Conservation (phyloP, 2,329 filamentous ascomycete genomes). For the Microcyclospora tardicrescens region DNA sequence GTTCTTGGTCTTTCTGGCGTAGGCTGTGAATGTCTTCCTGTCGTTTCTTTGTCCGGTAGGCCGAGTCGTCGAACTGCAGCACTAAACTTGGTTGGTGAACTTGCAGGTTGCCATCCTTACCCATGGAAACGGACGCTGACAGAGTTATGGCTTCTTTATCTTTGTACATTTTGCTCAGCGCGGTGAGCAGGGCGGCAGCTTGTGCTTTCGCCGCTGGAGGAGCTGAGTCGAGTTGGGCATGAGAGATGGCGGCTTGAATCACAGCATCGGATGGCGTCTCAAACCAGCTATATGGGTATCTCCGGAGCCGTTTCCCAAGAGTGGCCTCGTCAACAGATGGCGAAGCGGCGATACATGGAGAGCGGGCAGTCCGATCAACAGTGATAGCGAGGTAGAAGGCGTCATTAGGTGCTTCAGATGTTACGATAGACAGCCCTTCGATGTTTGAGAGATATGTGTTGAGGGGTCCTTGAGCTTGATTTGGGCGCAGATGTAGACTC, state of each 20-base stretch:
- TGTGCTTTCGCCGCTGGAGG: conserved; percentile 30
- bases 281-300: conserved; percentile 51
- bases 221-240: conserved; percentile 41
- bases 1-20: conserved; percentile 39
- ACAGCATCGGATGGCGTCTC: conserved; percentile 27
- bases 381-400: conserved; percentile 46
- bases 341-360: conserved; percentile 52
- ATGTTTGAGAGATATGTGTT: conserved; percentile 18
- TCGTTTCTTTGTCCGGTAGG: conserved; percentile 48
- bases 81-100: conserved; percentile 42
- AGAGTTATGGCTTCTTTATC: conserved; percentile 54
- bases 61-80: conserved; percentile 59
- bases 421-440: conserved; percentile 12
- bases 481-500: conserved; percentile 13
- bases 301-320: conserved; percentile 33
- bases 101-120: conserved; percentile 22
- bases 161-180: conserved; percentile 47
- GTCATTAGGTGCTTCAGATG: conserved; percentile 16
- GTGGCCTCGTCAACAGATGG: conserved; percentile 34
- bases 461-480: conserved; percentile 14
- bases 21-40: conserved; percentile 48
- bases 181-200: conserved; percentile 38
- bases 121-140: conserved; percentile 37
- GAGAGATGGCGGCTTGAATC: conserved; percentile 33
- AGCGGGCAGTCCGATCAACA: conserved; percentile 49